Base-by-base conservation (phyloP, 2,329 filamentous ascomycete genomes). In the Alternaria ethzedia region DNA sequence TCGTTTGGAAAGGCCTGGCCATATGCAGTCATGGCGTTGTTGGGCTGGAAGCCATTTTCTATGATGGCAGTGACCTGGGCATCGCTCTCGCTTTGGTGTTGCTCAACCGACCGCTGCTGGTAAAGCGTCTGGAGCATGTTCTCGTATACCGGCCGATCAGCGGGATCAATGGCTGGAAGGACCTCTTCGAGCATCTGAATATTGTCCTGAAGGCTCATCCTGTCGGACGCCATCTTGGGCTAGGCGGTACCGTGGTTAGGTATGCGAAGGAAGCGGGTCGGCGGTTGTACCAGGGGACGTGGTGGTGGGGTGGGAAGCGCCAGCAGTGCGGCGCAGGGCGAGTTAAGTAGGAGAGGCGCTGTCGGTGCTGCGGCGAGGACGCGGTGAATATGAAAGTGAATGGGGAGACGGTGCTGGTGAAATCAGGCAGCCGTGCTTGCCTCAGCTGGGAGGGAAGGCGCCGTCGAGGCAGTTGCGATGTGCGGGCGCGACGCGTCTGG, bases 401-500 rank as follows among this genome's bases (percentile, higher is more conserved):
- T 17, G 23, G 44, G 59, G 26, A 63, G 49, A 25, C 26, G 54
- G 13, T 26, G 28, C 11, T 23, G 43, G 61, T 55, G 43, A 25
- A 51, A 47, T 12, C 57, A 66, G 57, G 61, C 61, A 59, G 54
- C 54, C 46, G 50, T 58, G 43, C 43, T 28, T 50, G 59, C 57
- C 20, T 41, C 44, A 45, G 56, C 44, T 46, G 51, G 47, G 17
- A 45, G 45, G 55, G 43, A 47, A 62, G 26, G 23, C 25, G 57
- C 47, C 52, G 45, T 60, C n/a, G 52, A 54, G 61, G 57, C 61
- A 54, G 54, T 61, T 56, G 41, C 52, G 44, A 56, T 61, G 36
- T 41, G 49, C 20, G 30, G 58, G 30, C 57, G 49, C 61, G 54
- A 66, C 64, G 61, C 64, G 64, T 36, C 32, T 36, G 32, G 32